Percentiles rank a stretch among this genome's conserved stretches.
phyloP scores from a whole-genome alignment of 257 asterid genomes.

The Cinchona pubescens region DNA sequence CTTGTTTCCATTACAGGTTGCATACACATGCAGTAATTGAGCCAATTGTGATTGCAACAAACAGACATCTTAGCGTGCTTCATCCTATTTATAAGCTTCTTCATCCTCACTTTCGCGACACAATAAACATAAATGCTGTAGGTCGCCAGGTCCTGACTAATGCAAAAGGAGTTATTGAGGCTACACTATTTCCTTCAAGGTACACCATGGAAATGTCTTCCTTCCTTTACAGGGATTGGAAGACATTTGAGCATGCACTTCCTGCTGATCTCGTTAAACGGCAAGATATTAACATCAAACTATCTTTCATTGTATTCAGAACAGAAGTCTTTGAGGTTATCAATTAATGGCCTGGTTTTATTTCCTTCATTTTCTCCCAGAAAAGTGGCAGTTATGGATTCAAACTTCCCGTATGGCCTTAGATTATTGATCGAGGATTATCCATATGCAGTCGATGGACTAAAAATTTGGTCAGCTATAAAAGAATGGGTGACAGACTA shows the following conservation, averaged over 20 bases:
- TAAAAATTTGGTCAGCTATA: conserved; percentile 74
- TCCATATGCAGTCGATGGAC: conserved; percentile 83
- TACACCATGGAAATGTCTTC: conserved; percentile 71
- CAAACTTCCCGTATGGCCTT: conserved; percentile 52
- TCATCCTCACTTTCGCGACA: conserved; percentile 73
- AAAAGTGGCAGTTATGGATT: conserved; percentile 65
- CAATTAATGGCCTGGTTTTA: neutral
- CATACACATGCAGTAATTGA: conserved; percentile 72
- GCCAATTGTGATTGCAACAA: conserved; percentile 73
- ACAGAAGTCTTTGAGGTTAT: neutral
- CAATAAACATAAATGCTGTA: conserved; percentile 69
- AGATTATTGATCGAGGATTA: conserved; percentile 66
- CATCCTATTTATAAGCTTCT: conserved; percentile 81
- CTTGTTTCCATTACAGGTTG: conserved; percentile 42
- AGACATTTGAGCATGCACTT: conserved; percentile 65
- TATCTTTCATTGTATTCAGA: neutral
- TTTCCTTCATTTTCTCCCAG: conserved; percentile 23
- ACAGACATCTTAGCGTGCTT: conserved; percentile 68
- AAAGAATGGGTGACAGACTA: conserved; percentile 61
- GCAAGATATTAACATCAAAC: conserved; percentile 24
- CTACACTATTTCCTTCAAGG: conserved; percentile 53
- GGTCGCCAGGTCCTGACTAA: conserved; percentile 62
- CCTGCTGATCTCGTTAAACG: conserved; percentile 73
- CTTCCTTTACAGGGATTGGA: conserved; percentile 53
- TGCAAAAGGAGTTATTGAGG: conserved; percentile 63